Percentiles rank a stretch among this genome's conserved stretches.
These are phyloP conservation scores for Acorus calamus DNA, from an alignment of 106 monocot genomes.

Conservation along the genomic window DNA sequence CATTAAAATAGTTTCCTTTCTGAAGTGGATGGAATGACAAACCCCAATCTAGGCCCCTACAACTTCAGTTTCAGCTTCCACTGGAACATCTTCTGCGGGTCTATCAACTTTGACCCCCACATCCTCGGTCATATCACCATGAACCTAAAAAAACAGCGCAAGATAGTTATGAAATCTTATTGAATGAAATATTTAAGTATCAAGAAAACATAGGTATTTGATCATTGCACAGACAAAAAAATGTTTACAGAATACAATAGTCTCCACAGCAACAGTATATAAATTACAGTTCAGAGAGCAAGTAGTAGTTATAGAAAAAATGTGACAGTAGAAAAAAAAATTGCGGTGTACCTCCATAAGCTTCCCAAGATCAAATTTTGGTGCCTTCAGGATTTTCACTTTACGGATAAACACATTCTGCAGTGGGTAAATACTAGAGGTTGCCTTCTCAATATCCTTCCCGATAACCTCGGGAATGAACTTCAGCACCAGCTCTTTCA, in stretches of 20 bases:
- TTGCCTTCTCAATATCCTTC: constrained; percentile 29
- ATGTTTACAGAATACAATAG: too few relatives aligned
- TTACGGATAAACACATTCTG: constrained; percentile 31
- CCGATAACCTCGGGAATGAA: constrained; percentile 11
- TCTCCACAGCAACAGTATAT: background rate
- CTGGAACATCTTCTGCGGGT: constrained; percentile 14
- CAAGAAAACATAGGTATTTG: too few relatives aligned
- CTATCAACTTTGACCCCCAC: constrained; percentile 19
- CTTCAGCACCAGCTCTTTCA: constrained; percentile 15
- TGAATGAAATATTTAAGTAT: too few relatives aligned
- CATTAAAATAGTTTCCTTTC: too few relatives aligned
- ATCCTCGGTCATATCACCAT: constrained; percentile 20
- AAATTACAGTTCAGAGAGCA: background rate
- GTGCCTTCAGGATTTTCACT: constrained; percentile 33
- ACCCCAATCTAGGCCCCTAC: constrained; percentile 12
- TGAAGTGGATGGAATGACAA: too few relatives aligned
- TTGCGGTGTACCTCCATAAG: constrained; percentile 23
- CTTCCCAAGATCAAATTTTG: constrained; percentile 25
- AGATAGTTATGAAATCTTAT: too few relatives aligned
- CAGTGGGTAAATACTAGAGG: constrained; percentile 23
- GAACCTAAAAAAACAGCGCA: constrained; percentile 4
- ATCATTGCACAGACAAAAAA: too few relatives aligned
- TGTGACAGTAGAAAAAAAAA: too few relatives aligned
- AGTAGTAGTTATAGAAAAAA: background rate
- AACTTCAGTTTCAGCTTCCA: constrained; percentile 15